Evolutionary conservation across 2,329 filamentous ascomycete genomes (phyloP), one percentile per base, ranked within the genome.

Genomic region (Volutella citrinella): DNA sequence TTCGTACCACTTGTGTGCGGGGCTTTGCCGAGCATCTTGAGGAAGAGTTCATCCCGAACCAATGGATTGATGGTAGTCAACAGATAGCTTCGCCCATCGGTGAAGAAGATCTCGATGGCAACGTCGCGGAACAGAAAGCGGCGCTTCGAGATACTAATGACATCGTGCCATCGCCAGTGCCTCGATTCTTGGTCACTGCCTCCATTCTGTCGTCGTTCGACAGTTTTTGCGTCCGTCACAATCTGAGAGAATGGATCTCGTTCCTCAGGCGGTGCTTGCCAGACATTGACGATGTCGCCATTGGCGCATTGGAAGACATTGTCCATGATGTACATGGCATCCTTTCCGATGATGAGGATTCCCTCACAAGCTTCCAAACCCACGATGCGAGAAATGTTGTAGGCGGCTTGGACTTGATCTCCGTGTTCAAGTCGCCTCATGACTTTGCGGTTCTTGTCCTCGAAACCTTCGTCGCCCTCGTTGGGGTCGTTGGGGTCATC

Each of bases 371-470:
- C 90, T 56, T 98, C 93, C 5, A 98, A 72, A 9, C 93, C 93
- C 19, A 95, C 82, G 34, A 98, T 91, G 10, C 93, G 83, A 12
- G 93, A 97, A 30, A 97, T 83, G 51, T 98, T 98, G 70, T 88
- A 95, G 2, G 96, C 88, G 36, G 87, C 85, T 57, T 96, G 87
- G 3, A 98, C 91, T 36, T 90, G 79, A 52, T 98, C 93, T 6
- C 90, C 89, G 10, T 85, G 84, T 49, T 95, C 84, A 10, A 98
- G 72, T 44, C 88, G 91, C 32, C 93, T 79, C 88, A 97, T 94
- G 27, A 98, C 91, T 61, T 96, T 96, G 27, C 94, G 79, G 54
- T 98, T 97, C 68, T 96, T 97, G 61, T 98, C 94, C 61, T 98
- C 94, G 43, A 94, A 94, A 2, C 82, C 83, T 47, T 84, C 80